Percentiles rank a stretch among this genome's conserved stretches.
Conservation (phyloP, 164 flowering plant genomes). For the Nymphaea thermarum region DNA sequence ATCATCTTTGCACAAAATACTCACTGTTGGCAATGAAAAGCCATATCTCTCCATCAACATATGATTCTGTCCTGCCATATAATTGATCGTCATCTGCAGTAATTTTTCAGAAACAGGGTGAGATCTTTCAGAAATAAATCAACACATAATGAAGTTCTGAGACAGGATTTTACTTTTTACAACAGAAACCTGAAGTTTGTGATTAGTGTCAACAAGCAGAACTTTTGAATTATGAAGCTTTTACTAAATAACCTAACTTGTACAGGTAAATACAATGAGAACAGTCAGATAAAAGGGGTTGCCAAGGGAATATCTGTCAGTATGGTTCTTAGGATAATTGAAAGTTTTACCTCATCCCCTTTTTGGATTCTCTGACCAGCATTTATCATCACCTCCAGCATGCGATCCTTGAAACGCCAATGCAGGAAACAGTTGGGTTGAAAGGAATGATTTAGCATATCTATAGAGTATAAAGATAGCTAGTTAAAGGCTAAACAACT, state of each 20-base stretch:
- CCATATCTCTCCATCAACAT: constrained; percentile 82
- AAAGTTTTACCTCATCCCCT: constrained; percentile 75
- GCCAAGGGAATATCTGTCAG: no score
- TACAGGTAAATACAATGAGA: no score
- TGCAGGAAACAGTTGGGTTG: constrained; percentile 90
- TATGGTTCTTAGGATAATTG: no score
- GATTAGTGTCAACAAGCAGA: no score
- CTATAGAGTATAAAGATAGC: constrained; percentile 23
- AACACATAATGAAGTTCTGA: no score
- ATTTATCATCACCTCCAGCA: constrained; percentile 99
- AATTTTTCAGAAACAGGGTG: background rate
- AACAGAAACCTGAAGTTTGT: no score
- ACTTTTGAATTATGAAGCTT: background rate
- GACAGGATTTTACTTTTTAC: no score
- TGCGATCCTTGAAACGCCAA: constrained; percentile 96
- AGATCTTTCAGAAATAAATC: no score
- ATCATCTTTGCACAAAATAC: background rate
- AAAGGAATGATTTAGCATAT: constrained; percentile 94
- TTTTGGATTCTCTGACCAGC: constrained; percentile 73
- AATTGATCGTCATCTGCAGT: constrained; percentile 82
- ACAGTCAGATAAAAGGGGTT: no score
- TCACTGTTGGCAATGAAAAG: constrained; percentile 79
- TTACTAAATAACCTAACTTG: background rate
- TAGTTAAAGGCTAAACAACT: background rate
- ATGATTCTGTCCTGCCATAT: constrained; percentile 56